Base-by-base conservation (phyloP, 2,329 filamentous ascomycete species). In the Dactylonectria macrodidyma region DNA sequence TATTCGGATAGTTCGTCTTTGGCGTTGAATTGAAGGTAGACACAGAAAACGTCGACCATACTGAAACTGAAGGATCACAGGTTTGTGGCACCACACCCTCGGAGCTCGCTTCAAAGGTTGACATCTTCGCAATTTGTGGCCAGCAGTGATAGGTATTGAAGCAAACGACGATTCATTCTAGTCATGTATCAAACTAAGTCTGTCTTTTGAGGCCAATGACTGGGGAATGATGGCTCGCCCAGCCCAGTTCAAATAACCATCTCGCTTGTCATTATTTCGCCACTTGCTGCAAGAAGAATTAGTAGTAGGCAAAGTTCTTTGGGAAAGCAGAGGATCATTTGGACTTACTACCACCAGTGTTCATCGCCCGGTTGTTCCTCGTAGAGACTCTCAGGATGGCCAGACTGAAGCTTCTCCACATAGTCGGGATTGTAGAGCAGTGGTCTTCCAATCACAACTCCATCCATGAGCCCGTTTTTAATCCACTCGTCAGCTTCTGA, bases 271-370 rank as follows among this genome's bases (percentile, higher is more conserved):
- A 9, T 59, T 59, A 16, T 59, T 59, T n/a, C 56, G 22, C 56
- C 56, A 59, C 19, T 59, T 59, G 44, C 56, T 59, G 11, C 22
- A 48, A 26, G 46, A 3, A 8, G 46, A 26, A 26, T 5, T 12
- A 5, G 10, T 26, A 5, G 11, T 48, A 26, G 26, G 46, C 11
- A 4, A 11, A n/a, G 8, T 9, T 47, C 19, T 10, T n/a, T 19
- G 22, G 4, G 19, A 2, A 48, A 10, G 46, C 2, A 26, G 19
- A 26, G 10, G 12, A 6, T 14, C 19, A 16, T n/a, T 22, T 30
- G 10, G 14, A 60, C 58, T 60, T 60, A 60, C 58, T 60, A 60
- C 58, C 58, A 60, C 58, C 58, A 60, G 30, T 51, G 47, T n/a
- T 60, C 58, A 26, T 60, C 58, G 19, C 58, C 58, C 10, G 58